A percentile compares a stretch with the other conserved stretches of the same genome.
Evolutionary conservation across 2,329 filamentous ascomycete genomes (phyloP).

Genomic region (Didymella lethalis): DNA sequence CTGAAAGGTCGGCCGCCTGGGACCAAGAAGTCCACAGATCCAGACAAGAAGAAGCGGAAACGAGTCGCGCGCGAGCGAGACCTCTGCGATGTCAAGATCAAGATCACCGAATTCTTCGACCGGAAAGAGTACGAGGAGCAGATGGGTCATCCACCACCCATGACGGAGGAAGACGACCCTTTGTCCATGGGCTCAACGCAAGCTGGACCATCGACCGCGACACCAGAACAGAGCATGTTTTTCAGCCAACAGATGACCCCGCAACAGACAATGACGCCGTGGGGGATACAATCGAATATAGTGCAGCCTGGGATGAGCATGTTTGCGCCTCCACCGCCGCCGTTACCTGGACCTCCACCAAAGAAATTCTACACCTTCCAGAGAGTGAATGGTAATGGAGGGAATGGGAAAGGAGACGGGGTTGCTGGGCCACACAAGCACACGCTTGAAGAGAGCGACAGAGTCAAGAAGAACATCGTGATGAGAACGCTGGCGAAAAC

Average conservation of each 20-base stretch:
- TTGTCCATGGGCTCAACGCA: constrained; percentile 16
- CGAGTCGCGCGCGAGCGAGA: constrained; percentile 76
- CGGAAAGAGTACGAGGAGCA: constrained; percentile 54
- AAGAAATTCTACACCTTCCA: constrained; percentile 72
- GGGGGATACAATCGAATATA: constrained; percentile 38
- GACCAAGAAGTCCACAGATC: constrained; percentile 80
- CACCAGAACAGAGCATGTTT: constrained; percentile 30
- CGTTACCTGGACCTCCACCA: constrained; percentile 14
- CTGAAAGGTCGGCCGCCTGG: constrained; percentile 81
- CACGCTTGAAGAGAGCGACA: constrained; percentile 74
- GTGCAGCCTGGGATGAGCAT: constrained; percentile 28
- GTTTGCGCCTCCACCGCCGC: constrained; percentile 20
- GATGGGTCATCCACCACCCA: constrained; percentile 39
- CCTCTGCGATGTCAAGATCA: constrained; percentile 87
- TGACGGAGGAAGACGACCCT: constrained; percentile 20
- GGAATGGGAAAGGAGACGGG: constrained; percentile 74
- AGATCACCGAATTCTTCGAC: constrained; percentile 80
- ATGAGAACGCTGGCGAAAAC: constrained; percentile 70
- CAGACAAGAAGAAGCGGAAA: constrained; percentile 83
- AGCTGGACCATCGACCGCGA: constrained; percentile 8
- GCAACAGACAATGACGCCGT: constrained; percentile 30
- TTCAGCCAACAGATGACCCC: constrained; percentile 32
- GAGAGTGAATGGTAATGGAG: constrained; percentile 77
- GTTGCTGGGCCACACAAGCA: constrained; percentile 78
- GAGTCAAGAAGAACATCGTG: constrained; percentile 82